These are phyloP conservation scores for Ophiostoma fasciatum DNA, from an alignment of 2,329 filamentous ascomycete species.

Conservation along the genomic window DNA sequence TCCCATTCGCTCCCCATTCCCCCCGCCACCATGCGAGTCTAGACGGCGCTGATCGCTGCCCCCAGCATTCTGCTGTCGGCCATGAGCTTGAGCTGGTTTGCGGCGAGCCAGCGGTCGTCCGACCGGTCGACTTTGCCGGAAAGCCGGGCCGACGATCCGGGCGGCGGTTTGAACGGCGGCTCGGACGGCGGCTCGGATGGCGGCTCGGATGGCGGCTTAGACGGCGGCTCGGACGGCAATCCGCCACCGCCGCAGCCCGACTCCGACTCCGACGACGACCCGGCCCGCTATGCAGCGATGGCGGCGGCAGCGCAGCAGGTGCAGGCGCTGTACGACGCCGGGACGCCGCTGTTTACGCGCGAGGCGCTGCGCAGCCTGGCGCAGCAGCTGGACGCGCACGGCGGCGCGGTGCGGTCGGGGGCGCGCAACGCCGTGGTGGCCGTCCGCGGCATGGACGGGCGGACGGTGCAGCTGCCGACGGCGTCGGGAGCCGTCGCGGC, in stretches of 20 bases:
- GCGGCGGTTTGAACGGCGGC: no score
- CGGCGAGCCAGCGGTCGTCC: background rate
- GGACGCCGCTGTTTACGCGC: slow-evolving; percentile 10
- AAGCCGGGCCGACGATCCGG: no score
- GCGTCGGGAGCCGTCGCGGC: slow-evolving; percentile 1
- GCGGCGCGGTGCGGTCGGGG: slow-evolving; percentile 7
- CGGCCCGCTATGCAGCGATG: slow-evolving; percentile 7
- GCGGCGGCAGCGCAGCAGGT: slow-evolving; percentile 3
- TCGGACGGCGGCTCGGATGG: no score
- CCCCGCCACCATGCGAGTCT: background rate
- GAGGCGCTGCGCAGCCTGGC: slow-evolving; percentile 5
- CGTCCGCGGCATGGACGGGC: slow-evolving; percentile 9
- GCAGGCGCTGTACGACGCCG: slow-evolving; percentile 9
- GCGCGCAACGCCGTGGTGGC: slow-evolving; percentile 1
- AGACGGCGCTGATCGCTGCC: no score
- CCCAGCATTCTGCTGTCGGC: no score
- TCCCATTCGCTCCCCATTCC: background rate
- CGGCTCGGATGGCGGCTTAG: no score
- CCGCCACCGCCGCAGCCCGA: no score
- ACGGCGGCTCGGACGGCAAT: no score
- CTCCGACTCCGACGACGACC: background rate
- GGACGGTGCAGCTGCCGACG: slow-evolving; percentile 4
- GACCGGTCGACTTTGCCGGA: no score
- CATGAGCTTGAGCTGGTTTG: background rate
- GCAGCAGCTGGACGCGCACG: slow-evolving; percentile 6